phyloP scores from a whole-genome alignment of 2,329 filamentous ascomycete genomes.

The Trichophyton simii region DNA sequence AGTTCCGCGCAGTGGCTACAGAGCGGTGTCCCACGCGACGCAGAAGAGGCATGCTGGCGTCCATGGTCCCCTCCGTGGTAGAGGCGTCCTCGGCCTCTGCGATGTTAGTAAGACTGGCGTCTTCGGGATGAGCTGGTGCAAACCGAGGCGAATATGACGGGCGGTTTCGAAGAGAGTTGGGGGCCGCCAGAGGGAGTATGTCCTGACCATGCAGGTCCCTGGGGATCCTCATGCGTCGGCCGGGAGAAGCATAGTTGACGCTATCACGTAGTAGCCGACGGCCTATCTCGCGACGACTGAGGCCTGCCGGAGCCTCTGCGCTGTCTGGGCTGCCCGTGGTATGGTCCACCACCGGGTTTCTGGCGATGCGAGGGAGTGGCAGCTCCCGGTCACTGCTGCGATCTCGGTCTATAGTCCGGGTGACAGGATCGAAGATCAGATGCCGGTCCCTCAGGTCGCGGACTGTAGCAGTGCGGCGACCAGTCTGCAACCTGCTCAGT shows the following conservation, averaged over 20 bases:
- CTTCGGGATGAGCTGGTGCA: constrained; percentile 27
- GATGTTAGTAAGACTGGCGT: neutral
- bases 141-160: constrained; percentile 32
- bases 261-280: constrained; percentile 25
- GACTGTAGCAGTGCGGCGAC: neutral
- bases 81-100: constrained; percentile 1
- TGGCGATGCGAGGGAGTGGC: neutral
- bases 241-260: constrained; percentile 23
- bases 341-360: neutral
- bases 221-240: constrained; percentile 25
- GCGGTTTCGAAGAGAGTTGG: constrained; percentile 14
- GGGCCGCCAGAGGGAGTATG: constrained; percentile 19
- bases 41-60: constrained; percentile 18
- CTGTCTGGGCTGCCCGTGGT: neutral
- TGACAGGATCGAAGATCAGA: neutral
- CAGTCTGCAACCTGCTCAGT: neutral
- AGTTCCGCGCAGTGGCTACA: constrained; percentile 16
- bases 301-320: constrained; percentile 14
- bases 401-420: neutral
- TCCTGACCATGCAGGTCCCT: constrained; percentile 25
- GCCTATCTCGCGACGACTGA: constrained; percentile 24
- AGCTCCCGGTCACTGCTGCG: neutral
- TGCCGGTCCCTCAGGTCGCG: neutral
- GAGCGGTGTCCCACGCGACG: constrained; percentile 27
- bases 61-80: constrained; percentile 6